These are phyloP conservation scores for Paraphysoderma sedebokerense DNA, from an alignment of 371 early-diverging fungal genomes.

Conservation along the genomic window DNA sequence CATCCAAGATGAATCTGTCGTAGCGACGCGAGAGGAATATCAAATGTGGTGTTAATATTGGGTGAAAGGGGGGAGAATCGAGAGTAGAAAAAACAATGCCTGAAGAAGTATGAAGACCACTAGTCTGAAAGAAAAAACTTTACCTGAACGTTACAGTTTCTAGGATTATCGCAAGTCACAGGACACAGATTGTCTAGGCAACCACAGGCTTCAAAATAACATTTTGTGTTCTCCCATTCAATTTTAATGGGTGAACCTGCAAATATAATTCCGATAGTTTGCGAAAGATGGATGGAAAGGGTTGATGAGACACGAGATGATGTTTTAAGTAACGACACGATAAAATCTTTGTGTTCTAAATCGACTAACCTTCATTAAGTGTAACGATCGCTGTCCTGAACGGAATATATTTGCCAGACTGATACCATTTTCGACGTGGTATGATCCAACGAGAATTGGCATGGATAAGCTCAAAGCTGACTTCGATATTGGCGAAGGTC, in stretches of 20 bases:
- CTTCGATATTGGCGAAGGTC: background rate
- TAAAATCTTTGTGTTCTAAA: too few species aligned
- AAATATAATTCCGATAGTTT: background rate
- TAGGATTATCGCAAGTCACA: background rate
- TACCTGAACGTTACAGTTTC: too few species aligned
- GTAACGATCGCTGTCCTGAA: background rate
- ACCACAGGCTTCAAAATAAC: background rate
- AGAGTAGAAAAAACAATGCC: too few species aligned
- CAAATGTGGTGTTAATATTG: too few species aligned
- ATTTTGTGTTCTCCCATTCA: background rate
- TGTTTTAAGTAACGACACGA: background rate
- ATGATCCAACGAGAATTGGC: background rate
- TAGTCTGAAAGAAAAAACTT: too few species aligned
- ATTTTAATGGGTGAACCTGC: background rate
- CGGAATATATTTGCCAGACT: background rate
- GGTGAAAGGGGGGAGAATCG: too few species aligned
- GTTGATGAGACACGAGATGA: background rate
- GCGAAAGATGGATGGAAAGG: background rate
- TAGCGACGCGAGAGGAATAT: too few species aligned
- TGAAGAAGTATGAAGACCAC: too few species aligned
- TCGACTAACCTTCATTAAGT: too few species aligned
- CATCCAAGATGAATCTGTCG: too few species aligned
- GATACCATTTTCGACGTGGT: background rate
- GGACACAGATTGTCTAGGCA: slow-evolving; percentile 1
- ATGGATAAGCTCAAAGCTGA: background rate